Evolutionary conservation across 2,329 filamentous ascomycete genomes (phyloP).

Genomic region (Fusarium proliferatum): DNA sequence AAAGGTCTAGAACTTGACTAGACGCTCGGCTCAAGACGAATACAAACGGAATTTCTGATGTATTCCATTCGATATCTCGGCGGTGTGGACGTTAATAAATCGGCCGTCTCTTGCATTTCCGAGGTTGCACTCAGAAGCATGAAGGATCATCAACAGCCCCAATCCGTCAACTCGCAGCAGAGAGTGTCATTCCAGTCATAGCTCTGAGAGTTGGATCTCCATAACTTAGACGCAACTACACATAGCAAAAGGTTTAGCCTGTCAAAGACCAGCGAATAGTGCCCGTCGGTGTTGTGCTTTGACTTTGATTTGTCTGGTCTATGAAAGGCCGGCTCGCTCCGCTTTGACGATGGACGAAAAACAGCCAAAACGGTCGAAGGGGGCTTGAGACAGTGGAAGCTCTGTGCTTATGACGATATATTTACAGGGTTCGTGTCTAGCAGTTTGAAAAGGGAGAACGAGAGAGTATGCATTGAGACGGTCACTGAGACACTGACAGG

Average conservation of each 20-base stretch:
- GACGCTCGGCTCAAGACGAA: constrained; percentile 5
- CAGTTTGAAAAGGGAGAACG: not conserved
- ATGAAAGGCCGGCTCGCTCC: constrained; percentile 24
- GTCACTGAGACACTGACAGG: not conserved
- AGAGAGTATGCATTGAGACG: not conserved
- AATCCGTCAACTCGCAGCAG: constrained; percentile 15
- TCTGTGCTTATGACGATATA: constrained; percentile 12
- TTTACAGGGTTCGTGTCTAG: not conserved
- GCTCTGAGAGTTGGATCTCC: not conserved
- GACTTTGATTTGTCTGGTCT: constrained; percentile 4
- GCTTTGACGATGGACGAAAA: constrained; percentile 7
- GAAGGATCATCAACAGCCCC: constrained; percentile 9
- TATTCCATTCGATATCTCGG: constrained; percentile 2
- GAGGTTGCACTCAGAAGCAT: constrained; percentile 10
- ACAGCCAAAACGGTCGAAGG: not conserved
- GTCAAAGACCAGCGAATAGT: constrained; percentile 19
- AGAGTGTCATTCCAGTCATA: not conserved
- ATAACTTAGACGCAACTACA: constrained; percentile 1
- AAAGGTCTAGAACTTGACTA: constrained; percentile 23
- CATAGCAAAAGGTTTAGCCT: constrained; percentile 3
- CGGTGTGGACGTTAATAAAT: constrained; percentile 17
- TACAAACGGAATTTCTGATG: not conserved
- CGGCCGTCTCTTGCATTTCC: constrained; percentile 10
- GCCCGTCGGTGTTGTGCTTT: constrained; percentile 10
- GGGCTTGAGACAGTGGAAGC: constrained; percentile 7